These are phyloP conservation scores for Lycium ferocissimum DNA, from an alignment of 257 asterid genomes.

Conservation along the genomic window DNA sequence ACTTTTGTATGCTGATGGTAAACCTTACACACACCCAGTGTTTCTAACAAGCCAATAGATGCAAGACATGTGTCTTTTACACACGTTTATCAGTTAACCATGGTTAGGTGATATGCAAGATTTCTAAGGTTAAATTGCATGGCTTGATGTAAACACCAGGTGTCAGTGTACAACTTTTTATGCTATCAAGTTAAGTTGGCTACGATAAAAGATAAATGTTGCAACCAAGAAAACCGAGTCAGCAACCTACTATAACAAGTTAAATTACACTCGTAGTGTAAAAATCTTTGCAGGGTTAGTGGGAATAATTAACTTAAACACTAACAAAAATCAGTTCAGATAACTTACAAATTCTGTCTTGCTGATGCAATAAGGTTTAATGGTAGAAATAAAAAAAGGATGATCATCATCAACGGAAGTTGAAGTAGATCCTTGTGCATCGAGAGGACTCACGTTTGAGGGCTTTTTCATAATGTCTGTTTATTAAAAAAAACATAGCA, in stretches of 20 bases:
- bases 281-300: background rate
- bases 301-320: background rate
- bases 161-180: background rate
- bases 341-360: background rate
- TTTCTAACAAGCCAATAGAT: background rate
- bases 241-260: background rate
- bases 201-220: background rate
- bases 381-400: background rate
- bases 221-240: background rate
- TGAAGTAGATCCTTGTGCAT: background rate
- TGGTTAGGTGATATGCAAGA: background rate
- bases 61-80: background rate
- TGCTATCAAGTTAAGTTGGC: background rate
- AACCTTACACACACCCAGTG: background rate
- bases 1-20: background rate
- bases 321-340: background rate
- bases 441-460: background rate
- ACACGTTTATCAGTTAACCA: background rate
- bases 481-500: background rate
- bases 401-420: background rate
- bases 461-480: background rate
- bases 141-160: background rate
- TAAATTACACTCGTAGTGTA: background rate
- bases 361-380: conserved; percentile 16
- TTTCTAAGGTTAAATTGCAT: background rate